Conservation (phyloP, 495 filamentous ascomycete species). For the Podospora bellae-mahoneyi region DNA sequence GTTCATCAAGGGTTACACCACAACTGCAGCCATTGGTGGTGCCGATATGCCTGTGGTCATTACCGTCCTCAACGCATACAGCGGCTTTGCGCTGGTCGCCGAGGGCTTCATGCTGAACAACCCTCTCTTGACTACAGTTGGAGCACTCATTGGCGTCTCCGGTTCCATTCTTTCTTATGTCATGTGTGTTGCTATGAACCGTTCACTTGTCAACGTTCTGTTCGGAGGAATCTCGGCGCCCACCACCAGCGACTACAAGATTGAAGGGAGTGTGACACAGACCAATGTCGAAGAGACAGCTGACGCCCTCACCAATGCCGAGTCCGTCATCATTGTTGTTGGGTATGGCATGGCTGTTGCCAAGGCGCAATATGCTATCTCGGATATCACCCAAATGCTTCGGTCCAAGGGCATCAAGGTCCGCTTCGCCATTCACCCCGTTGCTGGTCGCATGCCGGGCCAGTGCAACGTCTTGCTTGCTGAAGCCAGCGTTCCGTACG, state of each 20-base stretch:
- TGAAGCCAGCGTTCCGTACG: conserved; percentile 77
- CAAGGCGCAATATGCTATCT: conserved; percentile 80
- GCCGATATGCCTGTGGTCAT: conserved; percentile 87
- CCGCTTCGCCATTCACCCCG: conserved; percentile 82
- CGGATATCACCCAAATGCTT: conserved; percentile 68
- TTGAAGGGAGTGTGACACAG: conserved; percentile 68
- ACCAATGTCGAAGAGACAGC: conserved; percentile 72
- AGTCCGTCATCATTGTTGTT: conserved; percentile 77
- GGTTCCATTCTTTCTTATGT: conserved; percentile 82
- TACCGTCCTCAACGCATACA: conserved; percentile 80
- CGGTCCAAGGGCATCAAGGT: conserved; percentile 68
- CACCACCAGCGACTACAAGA: conserved; percentile 59
- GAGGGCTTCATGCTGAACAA: conserved; percentile 88
- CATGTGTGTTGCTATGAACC: conserved; percentile 80
- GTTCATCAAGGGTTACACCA: conserved; percentile 78
- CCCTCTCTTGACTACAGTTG: conserved; percentile 71
- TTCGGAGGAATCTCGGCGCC: conserved; percentile 72
- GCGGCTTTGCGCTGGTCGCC: conserved; percentile 76
- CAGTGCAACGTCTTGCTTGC: conserved; percentile 83
- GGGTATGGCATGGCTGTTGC: conserved; percentile 88
- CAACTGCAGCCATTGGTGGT: conserved; percentile 78
- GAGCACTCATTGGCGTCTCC: conserved; percentile 74
- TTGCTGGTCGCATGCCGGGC: conserved; percentile 80
- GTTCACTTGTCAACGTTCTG: conserved; percentile 73
- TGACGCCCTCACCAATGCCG: conserved; percentile 63